phyloP scores from a whole-genome alignment of 345 rosid genomes.

The Euphorbia lathyris region DNA sequence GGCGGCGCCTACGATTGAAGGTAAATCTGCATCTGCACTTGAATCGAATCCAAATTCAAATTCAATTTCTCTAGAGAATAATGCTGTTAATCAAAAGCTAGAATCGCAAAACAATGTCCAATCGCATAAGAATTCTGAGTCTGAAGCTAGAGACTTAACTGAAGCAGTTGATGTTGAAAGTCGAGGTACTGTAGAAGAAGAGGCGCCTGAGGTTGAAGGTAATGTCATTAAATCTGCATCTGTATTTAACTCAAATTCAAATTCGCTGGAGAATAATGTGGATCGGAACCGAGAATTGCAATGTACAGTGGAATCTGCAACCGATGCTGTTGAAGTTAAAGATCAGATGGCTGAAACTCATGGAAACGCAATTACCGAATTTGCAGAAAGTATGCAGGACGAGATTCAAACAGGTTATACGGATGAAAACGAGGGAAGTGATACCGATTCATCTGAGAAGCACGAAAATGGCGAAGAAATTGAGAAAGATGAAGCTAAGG shows the following conservation, averaged over 20 bases:
- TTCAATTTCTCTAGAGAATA: too few species aligned
- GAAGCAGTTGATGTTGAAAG: not conserved
- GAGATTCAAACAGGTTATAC: slow-evolving; percentile 24
- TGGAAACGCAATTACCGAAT: not conserved
- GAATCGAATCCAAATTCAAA: not conserved
- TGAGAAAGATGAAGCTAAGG: not conserved
- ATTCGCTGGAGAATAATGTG: not conserved
- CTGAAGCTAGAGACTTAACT: not conserved
- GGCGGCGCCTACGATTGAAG: too few species aligned
- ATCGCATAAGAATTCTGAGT: not conserved
- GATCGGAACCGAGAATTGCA: not conserved
- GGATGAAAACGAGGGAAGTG: not conserved
- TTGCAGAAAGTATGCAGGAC: not conserved
- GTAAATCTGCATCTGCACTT: too few species aligned
- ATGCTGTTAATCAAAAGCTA: too few species aligned
- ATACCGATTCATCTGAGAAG: not conserved
- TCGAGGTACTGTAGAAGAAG: not conserved
- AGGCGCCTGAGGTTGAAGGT: not conserved
- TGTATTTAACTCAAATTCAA: not conserved
- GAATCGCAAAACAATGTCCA: not conserved
- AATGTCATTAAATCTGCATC: not conserved
- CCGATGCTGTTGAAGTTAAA: not conserved
- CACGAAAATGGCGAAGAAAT: not conserved
- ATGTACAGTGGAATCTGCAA: not conserved
- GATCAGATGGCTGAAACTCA: too few species aligned